Evolutionary conservation across 805 yeast genomes (phyloP), one percentile per base, ranked within the genome.

Genomic region (Hanseniaspora lachancei): DNA sequence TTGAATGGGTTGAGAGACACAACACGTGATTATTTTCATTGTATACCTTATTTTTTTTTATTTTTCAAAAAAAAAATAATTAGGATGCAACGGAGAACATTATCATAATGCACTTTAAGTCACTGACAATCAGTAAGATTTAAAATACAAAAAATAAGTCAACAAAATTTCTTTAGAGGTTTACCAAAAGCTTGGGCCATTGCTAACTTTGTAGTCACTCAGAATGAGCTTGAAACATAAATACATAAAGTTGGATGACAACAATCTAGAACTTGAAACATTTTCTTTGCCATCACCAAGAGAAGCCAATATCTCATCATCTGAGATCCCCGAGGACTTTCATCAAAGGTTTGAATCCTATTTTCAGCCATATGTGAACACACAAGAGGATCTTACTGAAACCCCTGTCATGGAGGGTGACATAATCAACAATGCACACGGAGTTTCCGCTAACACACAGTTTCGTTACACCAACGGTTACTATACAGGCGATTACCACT

Each of bases 211-310:
- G 5, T 18, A 20, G 5, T 20, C 15, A 27, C 18, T 18, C 15
- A 18, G 5, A 16, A 53, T 53, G 56, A 53, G 56, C 32, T 27
- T 53, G 9, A 53, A 36, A 29, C 20, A 43, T 6, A 53, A 53
- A n/a, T 53, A 53, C 21, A 46, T 53, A 29, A 53, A 46, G 29
- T 24, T 53, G 13, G 48, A 53, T 46, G 42, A 46, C n/a, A 35
- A 53, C 23, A 53, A 53, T 46, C 40, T 53, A 6, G 56, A 53
- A 23, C 29, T 53, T 3, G 56, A 53, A 21, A 53, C 56, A 1
- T 53, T 53, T 39, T 46, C 50, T 27, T 21, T 53, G 16, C 56
- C 46, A 6, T 46, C 46, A 8, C 42, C 44, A 18, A 39, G 34
- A 12, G 24, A 38, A 12, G 27, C 27, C 5, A 12, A 38, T 16